Evolutionary conservation across 192 early-diverging fungal genomes (phyloP).

Genomic region (Jimgerdemannia flammicorona): DNA sequence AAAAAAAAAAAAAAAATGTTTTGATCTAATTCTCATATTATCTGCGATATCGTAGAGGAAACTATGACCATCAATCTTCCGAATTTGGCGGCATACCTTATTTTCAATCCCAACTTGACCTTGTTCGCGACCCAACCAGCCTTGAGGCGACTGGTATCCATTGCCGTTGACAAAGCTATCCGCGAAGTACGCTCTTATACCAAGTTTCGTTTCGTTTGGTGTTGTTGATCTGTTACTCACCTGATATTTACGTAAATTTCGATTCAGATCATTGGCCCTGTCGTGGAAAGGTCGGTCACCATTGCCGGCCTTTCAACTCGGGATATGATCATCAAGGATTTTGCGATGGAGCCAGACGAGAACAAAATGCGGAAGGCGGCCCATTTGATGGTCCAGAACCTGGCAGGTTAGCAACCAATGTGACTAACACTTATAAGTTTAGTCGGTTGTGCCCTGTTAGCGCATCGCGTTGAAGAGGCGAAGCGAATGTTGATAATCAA

Average conservation of each 20-base stretch:
- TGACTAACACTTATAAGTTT: neutral
- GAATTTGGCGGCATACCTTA: slow-evolving; percentile 63
- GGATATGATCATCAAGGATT: slow-evolving; percentile 94
- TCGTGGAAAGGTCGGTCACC: slow-evolving; percentile 89
- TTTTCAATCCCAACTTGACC: slow-evolving; percentile 77
- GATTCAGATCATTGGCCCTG: slow-evolving; percentile 65
- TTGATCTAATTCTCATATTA: neutral
- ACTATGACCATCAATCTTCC: slow-evolving; percentile 27
- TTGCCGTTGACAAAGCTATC: slow-evolving; percentile 87
- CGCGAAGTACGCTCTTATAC: slow-evolving; percentile 53
- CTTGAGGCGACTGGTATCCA: slow-evolving; percentile 84
- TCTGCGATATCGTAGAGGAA: neutral
- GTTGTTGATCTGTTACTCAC: too few relatives aligned
- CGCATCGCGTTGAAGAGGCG: neutral
- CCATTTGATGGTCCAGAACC: slow-evolving; percentile 91
- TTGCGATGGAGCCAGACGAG: slow-evolving; percentile 92
- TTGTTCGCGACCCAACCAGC: slow-evolving; percentile 81
- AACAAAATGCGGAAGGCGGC: slow-evolving; percentile 91
- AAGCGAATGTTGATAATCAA: neutral
- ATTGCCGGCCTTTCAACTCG: slow-evolving; percentile 91
- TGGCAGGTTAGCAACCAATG: slow-evolving; percentile 31
- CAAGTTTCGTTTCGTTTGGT: neutral
- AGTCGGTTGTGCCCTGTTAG: too few relatives aligned
- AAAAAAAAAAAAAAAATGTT: too few relatives aligned
- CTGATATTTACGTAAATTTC: neutral